A percentile compares a stretch with the other conserved stretches of the same genome.
These are phyloP conservation scores for Ulota crispa DNA, from an alignment of 225 moss, liverwort and hornwort genomes.

Conservation along the genomic window DNA sequence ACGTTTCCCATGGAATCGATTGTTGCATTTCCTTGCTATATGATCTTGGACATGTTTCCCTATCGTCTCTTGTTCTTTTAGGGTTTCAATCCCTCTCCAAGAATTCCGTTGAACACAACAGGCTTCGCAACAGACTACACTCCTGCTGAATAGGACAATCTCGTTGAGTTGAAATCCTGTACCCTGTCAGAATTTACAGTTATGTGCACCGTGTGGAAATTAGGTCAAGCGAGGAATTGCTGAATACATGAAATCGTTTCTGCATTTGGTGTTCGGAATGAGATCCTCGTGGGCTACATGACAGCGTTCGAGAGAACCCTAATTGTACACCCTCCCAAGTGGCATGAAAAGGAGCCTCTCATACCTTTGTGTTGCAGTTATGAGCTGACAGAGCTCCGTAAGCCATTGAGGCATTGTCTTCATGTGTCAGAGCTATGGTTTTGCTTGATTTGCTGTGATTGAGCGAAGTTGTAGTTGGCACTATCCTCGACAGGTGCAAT, in stretches of 20 bases:
- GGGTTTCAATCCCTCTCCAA: background rate
- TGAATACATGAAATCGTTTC: background rate
- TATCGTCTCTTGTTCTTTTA: background rate
- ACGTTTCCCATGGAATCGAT: background rate
- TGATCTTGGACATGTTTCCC: background rate
- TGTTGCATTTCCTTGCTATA: background rate
- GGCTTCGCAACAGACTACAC: background rate
- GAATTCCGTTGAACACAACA: background rate
- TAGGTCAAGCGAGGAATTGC: background rate
- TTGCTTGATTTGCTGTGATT: background rate
- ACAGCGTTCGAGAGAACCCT: background rate
- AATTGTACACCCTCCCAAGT: background rate
- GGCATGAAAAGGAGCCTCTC: background rate
- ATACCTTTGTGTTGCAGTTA: background rate
- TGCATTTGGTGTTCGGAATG: background rate
- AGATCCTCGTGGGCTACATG: background rate
- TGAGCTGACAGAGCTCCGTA: background rate
- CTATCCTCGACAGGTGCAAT: background rate
- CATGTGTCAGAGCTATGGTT: background rate
- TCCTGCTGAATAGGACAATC: background rate
- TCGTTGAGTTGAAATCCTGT: background rate
- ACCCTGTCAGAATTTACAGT: background rate
- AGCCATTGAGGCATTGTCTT: background rate
- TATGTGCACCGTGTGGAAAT: background rate
- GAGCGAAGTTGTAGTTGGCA: background rate